phyloP scores from a whole-genome alignment of 805 yeast species.

The Yarrowia keelungensis region DNA sequence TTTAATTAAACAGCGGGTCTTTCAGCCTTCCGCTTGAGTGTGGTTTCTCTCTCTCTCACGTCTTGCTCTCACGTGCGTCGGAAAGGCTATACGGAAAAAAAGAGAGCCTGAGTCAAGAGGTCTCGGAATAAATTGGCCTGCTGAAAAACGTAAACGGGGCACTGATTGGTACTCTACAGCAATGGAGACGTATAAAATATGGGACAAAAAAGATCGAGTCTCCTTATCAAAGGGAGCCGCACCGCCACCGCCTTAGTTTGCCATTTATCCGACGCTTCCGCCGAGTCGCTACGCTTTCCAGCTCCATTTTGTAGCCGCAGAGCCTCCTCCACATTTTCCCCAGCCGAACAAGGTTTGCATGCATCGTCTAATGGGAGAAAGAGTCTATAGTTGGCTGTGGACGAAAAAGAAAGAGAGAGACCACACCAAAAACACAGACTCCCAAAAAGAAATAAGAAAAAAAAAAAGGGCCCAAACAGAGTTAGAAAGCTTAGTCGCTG shows the following conservation, averaged over 20 bases:
- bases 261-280: too few species aligned
- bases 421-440: too few species aligned
- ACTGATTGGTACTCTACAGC: too few species aligned
- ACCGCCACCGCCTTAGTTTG: too few species aligned
- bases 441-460: too few species aligned
- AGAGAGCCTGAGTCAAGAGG: slow-evolving; percentile 36
- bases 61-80: slow-evolving; percentile 33
- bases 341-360: slow-evolving; percentile 30
- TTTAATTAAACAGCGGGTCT: too few species aligned
- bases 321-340: slow-evolving; percentile 31
- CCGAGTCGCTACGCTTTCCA: too few species aligned
- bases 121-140: slow-evolving; percentile 23
- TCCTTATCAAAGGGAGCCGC: too few species aligned
- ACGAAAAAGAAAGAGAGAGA: too few species aligned
- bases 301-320: slow-evolving; percentile 22
- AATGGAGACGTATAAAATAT: too few species aligned
- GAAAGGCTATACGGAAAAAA: slow-evolving; percentile 36
- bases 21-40: background rate
- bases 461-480: slow-evolving; percentile 15
- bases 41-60: background rate
- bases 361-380: slow-evolving; percentile 3
- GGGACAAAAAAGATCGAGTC: too few species aligned
- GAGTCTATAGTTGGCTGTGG: background rate
- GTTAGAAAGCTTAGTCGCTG: slow-evolving; percentile 15
- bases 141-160: background rate